Evolutionary conservation across 1,139 yeast species (phyloP), one percentile per base, ranked within the genome.

Genomic region (Saccharomycopsis hybrid): DNA sequence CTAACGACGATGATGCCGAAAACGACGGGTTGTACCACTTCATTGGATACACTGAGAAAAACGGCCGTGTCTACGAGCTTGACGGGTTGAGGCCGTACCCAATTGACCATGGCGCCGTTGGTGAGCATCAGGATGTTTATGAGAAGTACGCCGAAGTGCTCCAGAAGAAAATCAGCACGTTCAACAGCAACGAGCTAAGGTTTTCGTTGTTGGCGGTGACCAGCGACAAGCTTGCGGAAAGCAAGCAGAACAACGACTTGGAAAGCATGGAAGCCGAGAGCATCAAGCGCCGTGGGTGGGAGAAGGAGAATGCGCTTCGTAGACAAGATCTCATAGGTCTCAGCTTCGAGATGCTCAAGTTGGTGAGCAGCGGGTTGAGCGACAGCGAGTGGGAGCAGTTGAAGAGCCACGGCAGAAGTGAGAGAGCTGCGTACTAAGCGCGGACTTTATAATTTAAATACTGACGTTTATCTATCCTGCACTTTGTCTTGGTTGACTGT

Each of bases 81-180:
- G 89, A 82, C 59, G 89, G 89, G 1, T 69, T 82, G 48, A 78
- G 77, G 54, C 69, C 67, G n/a, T 72, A 63, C 49, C 87, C 88
- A 0, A 79, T 82, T 42, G 65, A 64, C 43, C 88, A 82, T 59
- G 61, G 56, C 4, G 61, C 55, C 4, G 75, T 80, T 57, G n/a
- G n/a, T n/a, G 57, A 64, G 3, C 63, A 67, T 33, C 72, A 69
- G 2, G 74, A 76, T 43, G 78, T 79, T 56, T 63, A 70, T 41
- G 63, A 62, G 4, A 70, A 68, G 57, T 61, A 78, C 43, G 74
- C 79, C 1, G 55, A 59, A 25, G 73, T 78, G 1, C 60, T 82
- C 25, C 68, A 65, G 54, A 64, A 69, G 37, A 67, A 86, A 48
- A 74, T 81, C 7, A 57, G 63, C n/a, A 67, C 70, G 51, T 77